phyloP scores from a whole-genome alignment of 345 rosid species.

The Theobroma cacao region DNA sequence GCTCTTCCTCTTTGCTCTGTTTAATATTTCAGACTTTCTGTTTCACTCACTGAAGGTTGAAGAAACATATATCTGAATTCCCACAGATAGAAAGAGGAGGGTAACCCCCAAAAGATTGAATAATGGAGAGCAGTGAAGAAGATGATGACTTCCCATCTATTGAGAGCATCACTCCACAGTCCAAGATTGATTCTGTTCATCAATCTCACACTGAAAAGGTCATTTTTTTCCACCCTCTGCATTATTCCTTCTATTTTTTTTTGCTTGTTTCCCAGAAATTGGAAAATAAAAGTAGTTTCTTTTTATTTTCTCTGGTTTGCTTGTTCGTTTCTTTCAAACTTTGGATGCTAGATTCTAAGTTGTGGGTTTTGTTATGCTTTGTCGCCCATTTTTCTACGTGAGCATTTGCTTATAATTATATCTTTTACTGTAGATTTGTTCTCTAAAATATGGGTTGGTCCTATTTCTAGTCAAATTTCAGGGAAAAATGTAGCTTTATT shows the following conservation, averaged over 20 bases:
- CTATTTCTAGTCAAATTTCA: background rate
- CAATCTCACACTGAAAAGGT: conserved; percentile 96
- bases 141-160: conserved; percentile 89
- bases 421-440: background rate
- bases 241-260: background rate
- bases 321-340: background rate
- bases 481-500: background rate
- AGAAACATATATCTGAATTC: background rate
- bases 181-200: conserved; percentile 76
- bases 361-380: conserved; percentile 1
- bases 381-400: background rate
- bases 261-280: background rate
- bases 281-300: background rate
- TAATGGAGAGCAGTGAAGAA: conserved; percentile 97
- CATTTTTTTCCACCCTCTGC: background rate
- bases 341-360: background rate
- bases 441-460: background rate
- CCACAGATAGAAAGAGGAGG: no score
- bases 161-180: conserved; percentile 83
- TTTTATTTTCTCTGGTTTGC: background rate
- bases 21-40: background rate
- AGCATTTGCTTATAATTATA: background rate
- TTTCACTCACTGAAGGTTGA: background rate
- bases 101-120: no score
- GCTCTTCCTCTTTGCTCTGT: background rate